phyloP scores from a whole-genome alignment of 2,329 filamentous ascomycete species.

The Colletotrichum sp. region DNA sequence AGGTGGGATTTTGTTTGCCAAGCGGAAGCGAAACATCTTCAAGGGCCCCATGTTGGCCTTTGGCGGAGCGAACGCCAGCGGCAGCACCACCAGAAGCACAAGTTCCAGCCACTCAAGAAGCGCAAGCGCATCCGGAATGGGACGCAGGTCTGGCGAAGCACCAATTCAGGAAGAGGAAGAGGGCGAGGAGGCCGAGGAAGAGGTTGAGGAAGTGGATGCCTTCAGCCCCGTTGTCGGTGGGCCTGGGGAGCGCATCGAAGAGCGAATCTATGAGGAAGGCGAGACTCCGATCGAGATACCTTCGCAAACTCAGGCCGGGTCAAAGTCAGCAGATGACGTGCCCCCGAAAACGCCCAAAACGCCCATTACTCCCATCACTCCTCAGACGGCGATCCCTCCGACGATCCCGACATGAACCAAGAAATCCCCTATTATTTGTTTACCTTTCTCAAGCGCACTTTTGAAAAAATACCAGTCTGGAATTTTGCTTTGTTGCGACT shows the following conservation, averaged over 20 bases:
- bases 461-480: not conserved
- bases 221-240: conserved; percentile 57
- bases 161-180: conserved; percentile 73
- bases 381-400: not conserved
- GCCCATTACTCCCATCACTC: conserved; percentile 1
- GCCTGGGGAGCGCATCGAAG: conserved; percentile 49
- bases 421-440: not conserved
- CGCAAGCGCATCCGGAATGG: conserved; percentile 67
- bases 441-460: not conserved
- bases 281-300: conserved; percentile 9
- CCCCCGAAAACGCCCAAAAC: not conserved
- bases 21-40: conserved; percentile 80
- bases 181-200: conserved; percentile 47
- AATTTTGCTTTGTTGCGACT: not conserved
- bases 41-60: conserved; percentile 76
- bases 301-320: not conserved
- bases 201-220: conserved; percentile 63
- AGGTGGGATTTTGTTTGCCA: conserved; percentile 75
- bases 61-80: conserved; percentile 40
- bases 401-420: not conserved
- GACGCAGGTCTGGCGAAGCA: conserved; percentile 74
- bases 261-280: conserved; percentile 41
- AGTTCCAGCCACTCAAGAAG: conserved; percentile 55
- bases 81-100: conserved; percentile 40
- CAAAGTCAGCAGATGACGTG: not conserved